These are phyloP conservation scores for Huntiella abstrusa DNA, from an alignment of 2,329 filamentous ascomycete species.

Conservation along the genomic window DNA sequence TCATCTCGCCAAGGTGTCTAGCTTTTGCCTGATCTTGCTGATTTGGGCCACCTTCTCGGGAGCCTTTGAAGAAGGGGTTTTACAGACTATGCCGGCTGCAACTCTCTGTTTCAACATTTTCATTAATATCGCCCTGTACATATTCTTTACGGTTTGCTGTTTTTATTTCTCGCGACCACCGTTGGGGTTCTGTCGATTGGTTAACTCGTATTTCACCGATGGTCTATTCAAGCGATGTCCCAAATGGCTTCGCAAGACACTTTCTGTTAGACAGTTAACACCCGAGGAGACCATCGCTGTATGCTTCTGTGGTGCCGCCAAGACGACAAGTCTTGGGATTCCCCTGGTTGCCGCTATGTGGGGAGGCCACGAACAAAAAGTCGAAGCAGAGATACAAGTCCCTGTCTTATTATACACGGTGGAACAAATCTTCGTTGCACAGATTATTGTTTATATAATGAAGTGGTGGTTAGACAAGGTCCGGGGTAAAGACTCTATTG, in stretches of 20 bases:
- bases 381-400: conserved; percentile 40
- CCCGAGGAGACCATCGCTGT: conserved; percentile 48
- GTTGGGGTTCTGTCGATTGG: conserved; percentile 15
- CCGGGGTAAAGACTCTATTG: not conserved
- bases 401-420: conserved; percentile 44
- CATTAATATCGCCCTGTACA: conserved; percentile 44
- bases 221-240: conserved; percentile 17
- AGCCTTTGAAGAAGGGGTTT: conserved; percentile 43
- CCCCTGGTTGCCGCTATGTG: conserved; percentile 53
- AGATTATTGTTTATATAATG: conserved; percentile 28
- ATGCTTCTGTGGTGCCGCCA: conserved; percentile 55
- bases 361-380: conserved; percentile 31
- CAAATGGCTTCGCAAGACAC: conserved; percentile 15
- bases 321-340: conserved; percentile 52
- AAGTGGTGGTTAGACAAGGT: conserved; percentile 23
- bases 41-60: conserved; percentile 49
- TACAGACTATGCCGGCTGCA: conserved; percentile 35
- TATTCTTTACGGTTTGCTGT: conserved; percentile 44
- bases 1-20: conserved; percentile 31
- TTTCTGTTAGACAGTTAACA: conserved; percentile 33
- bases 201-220: conserved; percentile 20
- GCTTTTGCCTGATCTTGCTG: conserved; percentile 27
- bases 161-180: conserved; percentile 31
- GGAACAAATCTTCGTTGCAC: conserved; percentile 32
- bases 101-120: conserved; percentile 50